Conservation (phyloP, 1,284 basidiomycete species). For the Sanghuangporus weigelae region DNA sequence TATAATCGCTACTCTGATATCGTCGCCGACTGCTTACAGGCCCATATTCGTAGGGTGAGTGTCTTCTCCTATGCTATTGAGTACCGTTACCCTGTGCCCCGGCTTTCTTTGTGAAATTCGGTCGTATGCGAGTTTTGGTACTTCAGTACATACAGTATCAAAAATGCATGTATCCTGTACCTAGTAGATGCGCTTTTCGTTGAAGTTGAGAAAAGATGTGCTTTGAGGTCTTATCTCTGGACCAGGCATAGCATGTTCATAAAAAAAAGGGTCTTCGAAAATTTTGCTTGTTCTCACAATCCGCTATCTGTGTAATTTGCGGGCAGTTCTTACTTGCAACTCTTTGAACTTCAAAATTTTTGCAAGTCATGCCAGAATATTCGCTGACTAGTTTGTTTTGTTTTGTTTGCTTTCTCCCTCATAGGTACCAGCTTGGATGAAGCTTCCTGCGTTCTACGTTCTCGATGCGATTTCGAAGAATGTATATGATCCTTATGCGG, state of each 20-base stretch:
- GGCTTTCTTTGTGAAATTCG: not conserved
- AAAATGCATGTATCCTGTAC: conserved; percentile 25
- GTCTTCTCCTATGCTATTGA: conserved; percentile 7
- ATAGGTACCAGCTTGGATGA: conserved; percentile 89
- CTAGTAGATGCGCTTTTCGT: conserved; percentile 28
- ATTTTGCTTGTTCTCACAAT: not conserved
- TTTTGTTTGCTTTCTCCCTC: conserved; percentile 23
- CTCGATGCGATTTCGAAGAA: conserved; percentile 97
- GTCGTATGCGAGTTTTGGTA: conserved; percentile 1
- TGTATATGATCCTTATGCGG: conserved; percentile 84
- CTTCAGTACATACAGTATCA: conserved; percentile 11
- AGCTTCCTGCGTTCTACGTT: conserved; percentile 91
- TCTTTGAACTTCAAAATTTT: not conserved
- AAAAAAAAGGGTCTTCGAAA: not conserved
- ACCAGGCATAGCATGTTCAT: conserved; percentile 30
- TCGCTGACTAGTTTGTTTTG: conserved; percentile 17
- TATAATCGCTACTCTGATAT: conserved; percentile 71
- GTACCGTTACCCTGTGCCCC: conserved; percentile 6
- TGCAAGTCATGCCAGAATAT: not conserved
- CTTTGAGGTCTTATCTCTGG: conserved; percentile 20
- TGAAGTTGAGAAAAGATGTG: conserved; percentile 36
- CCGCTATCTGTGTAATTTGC: conserved; percentile 5
- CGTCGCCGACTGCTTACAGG: conserved; percentile 84
- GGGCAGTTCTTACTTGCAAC: not conserved
- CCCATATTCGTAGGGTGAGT: conserved; percentile 87